Evolutionary conservation across 2,329 filamentous ascomycete genomes (phyloP), one percentile per base, ranked within the genome.

Genomic region (Penicillium sp.): DNA sequence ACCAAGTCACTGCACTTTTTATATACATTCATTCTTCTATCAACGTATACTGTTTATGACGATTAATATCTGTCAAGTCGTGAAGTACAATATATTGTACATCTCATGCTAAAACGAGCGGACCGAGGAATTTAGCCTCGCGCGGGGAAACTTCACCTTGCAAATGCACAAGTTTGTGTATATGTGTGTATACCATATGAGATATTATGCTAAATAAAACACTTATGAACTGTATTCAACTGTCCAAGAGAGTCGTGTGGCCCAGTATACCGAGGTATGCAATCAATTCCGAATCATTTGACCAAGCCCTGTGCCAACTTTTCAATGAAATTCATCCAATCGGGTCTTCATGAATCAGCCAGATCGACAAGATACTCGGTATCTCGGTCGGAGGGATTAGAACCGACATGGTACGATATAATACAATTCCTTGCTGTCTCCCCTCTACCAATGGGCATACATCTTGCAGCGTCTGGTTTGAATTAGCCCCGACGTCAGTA

Each of bases 401-500:
- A 35, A 18, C 56, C 54, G 59, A 55, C 14, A 50, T 63, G 59
- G 55, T 63, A 63, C 48, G 61, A 43, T 26, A 29, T 26, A n/a
- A n/a, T 40, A 22, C 6, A 22, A 22, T 40, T 20, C 3, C 13
- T 14, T 35, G 14, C 13, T 40, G n/a, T 14, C 18, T 40, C 10
- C 5, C 10, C n/a, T 5, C n/a, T 29, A 10, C 26, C 29, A 18
- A 18, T 11, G n/a, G n/a, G 35, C 35, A 38, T 11, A 38, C 35
- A 38, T 11, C 18, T 38, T 37, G 16, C 35, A 10, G 13, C 10
- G 29, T 31, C 29, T 31, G 29, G 13, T 31, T 5, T 38, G 9
- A 3, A 18, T 38, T 20, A 20, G 5, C n/a, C n/a, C n/a, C 11
- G 18, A 13, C n/a, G n/a, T 20, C n/a, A 38, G 2, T 5, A 24